Percentiles rank a stretch among this genome's conserved stretches.
These are phyloP conservation scores for Lactarius hengduanensis DNA, from an alignment of 768 basidiomycete genomes.

Conservation along the genomic window DNA sequence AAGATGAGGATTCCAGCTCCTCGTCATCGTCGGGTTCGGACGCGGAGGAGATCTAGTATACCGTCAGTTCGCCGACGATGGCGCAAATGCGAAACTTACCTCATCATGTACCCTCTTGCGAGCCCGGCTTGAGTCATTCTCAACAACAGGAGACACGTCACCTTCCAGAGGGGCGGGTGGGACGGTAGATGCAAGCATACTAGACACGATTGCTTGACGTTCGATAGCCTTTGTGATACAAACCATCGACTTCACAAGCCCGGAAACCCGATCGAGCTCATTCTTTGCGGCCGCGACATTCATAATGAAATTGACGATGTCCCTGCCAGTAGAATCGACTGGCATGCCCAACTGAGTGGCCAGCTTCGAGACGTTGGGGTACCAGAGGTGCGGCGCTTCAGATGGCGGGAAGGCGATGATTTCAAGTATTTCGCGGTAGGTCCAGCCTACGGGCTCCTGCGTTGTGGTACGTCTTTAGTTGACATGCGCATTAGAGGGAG, in stretches of 20 bases:
- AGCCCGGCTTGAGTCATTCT: not conserved
- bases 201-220: not conserved
- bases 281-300: not conserved
- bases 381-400: constrained; percentile 4
- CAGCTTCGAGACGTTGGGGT: not conserved
- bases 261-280: constrained; percentile 1
- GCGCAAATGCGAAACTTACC: not conserved
- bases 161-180: not conserved
- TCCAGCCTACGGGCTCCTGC: constrained; percentile 14
- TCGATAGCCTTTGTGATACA: constrained; percentile 7
- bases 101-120: constrained; percentile 7
- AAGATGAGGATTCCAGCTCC: not conserved
- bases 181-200: not conserved
- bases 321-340: not conserved
- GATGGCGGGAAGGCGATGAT: not conserved
- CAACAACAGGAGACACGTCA: not conserved
- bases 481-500: no score
- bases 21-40: not conserved
- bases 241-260: not conserved
- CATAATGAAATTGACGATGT: not conserved
- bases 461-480: not conserved
- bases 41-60: constrained; percentile 6
- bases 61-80: not conserved
- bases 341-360: constrained; percentile 3
- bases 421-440: constrained; percentile 12